Conservation (phyloP, 805 yeast genomes). For the Hanseniaspora nectarophila region DNA sequence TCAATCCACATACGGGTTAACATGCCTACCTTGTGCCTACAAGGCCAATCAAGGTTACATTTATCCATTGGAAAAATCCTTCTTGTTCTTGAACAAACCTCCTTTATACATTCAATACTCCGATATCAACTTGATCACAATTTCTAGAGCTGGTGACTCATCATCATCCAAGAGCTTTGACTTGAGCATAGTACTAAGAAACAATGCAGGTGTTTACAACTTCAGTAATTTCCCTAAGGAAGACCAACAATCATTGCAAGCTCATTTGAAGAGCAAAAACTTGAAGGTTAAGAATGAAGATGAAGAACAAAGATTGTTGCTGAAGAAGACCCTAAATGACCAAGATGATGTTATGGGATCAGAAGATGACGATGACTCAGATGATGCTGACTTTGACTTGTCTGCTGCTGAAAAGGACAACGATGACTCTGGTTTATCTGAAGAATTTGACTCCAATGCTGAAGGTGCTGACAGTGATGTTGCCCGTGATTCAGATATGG, state of each 20-base stretch:
- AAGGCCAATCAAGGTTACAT: constrained; percentile 92
- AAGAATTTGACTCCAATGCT: constrained; percentile 67
- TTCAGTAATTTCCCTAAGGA: constrained; percentile 84
- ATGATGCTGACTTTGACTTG: constrained; percentile 72
- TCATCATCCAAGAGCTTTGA: constrained; percentile 83
- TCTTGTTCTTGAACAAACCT: constrained; percentile 86
- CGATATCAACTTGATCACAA: constrained; percentile 63
- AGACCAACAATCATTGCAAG: constrained; percentile 72
- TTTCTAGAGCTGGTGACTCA: constrained; percentile 77
- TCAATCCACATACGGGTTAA: constrained; percentile 61
- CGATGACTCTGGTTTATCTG: constrained; percentile 59
- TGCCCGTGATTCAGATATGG: constrained; percentile 22
- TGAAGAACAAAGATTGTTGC: constrained; percentile 68
- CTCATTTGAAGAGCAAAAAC: constrained; percentile 63
- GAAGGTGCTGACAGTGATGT: constrained; percentile 25
- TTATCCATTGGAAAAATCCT: constrained; percentile 83
- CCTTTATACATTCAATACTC: constrained; percentile 80
- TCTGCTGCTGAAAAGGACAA: constrained; percentile 40
- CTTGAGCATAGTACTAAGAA: constrained; percentile 60
- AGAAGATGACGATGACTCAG: constrained; percentile 54
- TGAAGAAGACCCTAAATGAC: constrained; percentile 24
- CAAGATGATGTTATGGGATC: constrained; percentile 45
- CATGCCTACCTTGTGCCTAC: constrained; percentile 82
- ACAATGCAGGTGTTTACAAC: constrained; percentile 56
- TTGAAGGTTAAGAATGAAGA: constrained; percentile 78